Evolutionary conservation across 805 yeast genomes (phyloP).

Genomic region (Ogataea sp.): DNA sequence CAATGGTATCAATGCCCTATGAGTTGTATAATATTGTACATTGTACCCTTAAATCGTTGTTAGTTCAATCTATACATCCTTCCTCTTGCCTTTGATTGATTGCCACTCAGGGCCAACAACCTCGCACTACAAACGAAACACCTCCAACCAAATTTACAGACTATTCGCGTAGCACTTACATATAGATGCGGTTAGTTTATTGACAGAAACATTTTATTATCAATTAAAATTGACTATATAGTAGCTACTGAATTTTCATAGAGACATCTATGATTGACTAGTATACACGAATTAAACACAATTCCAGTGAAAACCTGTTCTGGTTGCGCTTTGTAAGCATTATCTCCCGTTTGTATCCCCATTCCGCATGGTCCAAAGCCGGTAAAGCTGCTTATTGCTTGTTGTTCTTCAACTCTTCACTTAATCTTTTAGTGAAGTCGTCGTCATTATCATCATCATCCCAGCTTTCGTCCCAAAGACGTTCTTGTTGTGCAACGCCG

Average conservation of each 20-base stretch:
- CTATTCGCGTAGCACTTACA: neutral
- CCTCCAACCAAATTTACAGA: neutral
- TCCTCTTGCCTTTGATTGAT: neutral
- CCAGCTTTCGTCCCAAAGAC: slow-evolving; percentile 97
- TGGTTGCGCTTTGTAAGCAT: too few species aligned
- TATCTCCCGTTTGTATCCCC: too few species aligned
- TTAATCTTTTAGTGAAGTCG: slow-evolving; percentile 70
- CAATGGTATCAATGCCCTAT: neutral
- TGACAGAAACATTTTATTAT: too few species aligned
- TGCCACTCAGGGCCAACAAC: neutral
- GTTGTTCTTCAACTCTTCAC: slow-evolving; percentile 17
- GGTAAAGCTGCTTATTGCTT: neutral
- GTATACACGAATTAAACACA: too few species aligned
- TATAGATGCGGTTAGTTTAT: too few species aligned
- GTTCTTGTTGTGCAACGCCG: slow-evolving; percentile 42
- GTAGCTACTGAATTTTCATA: too few species aligned
- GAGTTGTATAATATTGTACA: too few species aligned
- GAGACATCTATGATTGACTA: neutral
- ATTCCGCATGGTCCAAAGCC: too few species aligned
- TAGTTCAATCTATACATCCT: neutral
- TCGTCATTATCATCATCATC: slow-evolving; percentile 92
- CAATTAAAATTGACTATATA: too few species aligned
- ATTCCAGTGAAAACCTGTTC: too few species aligned
- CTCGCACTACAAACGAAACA: neutral
- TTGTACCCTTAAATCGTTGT: too few species aligned